Evolutionary conservation across 2,329 filamentous ascomycete species (phyloP), one percentile per base, ranked within the genome.

Genomic region (Claviceps sp.): DNA sequence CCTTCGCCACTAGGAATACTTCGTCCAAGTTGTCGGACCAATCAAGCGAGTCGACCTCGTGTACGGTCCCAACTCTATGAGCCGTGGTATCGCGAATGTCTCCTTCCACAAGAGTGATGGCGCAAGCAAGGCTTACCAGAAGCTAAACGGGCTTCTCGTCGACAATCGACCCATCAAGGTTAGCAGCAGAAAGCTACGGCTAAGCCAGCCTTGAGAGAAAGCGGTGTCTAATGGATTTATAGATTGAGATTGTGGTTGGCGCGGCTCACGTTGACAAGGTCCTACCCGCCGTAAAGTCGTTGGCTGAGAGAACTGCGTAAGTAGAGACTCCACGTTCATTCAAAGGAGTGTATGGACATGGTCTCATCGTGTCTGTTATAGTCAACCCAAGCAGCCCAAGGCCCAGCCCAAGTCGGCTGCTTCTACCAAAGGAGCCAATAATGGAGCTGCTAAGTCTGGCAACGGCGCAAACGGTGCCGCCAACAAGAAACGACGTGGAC

Each of bases 81-180:
- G 90, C 77, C 87, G 89, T 65, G 93, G 93, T 59, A 88, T 91
- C 65, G 90, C 90, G 62, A 93, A 89, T 51, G 86, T 98, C 61
- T 83, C 84, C 57, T 98, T 98, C 74, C 72, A 71, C 67, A 87
- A 88, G 63, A 72, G 84, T 26, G 88, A 89, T 60, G 87, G 86
- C 58, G 93, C 91, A 58, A 81, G 81, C 65, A 88, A 89, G 71
- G 93, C 93, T 55, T 87, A 89, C 61, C 78, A 84, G 62, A 81
- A 85, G 57, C 76, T 95, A 60, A 94, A 98, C 63, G 89, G 89
- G 56, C 80, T 96, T 54, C 81, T 93, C 51, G 89, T 98, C 54
- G 93, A 98, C 70, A 84, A 84, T 63, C 82, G 83, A 59, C 87
- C 89, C 26, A 91, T 98, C 74, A 95, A 91, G 82, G 89, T 90